These are phyloP conservation scores for Trichoderma hamatum DNA, from an alignment of 2,329 filamentous ascomycete genomes.

Conservation along the genomic window DNA sequence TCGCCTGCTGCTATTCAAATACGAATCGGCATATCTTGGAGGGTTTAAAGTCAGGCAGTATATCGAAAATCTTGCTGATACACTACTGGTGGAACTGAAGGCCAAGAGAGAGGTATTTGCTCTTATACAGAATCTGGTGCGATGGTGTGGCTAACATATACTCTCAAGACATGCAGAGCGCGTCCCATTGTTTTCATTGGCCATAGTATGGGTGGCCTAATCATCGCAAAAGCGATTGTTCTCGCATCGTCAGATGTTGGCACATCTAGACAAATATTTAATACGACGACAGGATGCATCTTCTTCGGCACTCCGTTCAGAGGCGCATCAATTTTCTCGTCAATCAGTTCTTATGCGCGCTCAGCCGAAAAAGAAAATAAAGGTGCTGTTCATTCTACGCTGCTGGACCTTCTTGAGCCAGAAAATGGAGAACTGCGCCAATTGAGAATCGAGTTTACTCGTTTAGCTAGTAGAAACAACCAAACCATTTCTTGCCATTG, in stretches of 20 bases:
- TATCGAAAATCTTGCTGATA: conserved; percentile 44
- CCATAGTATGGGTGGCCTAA: conserved; percentile 50
- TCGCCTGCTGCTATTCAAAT: conserved; percentile 46
- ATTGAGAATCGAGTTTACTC: conserved; percentile 1
- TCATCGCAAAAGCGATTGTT: conserved; percentile 44
- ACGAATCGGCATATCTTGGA: conserved; percentile 47
- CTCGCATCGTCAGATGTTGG: conserved; percentile 43
- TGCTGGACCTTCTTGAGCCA: conserved; percentile 47
- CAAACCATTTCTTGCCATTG: no score
- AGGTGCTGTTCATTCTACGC: conserved; percentile 40
- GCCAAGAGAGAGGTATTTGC: conserved; percentile 40
- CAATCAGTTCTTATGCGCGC: conserved; percentile 41
- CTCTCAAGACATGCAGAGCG: not conserved
- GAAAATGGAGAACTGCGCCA: conserved; percentile 44
- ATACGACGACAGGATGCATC: conserved; percentile 44
- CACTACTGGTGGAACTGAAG: conserved; percentile 41
- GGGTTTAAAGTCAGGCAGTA: conserved; percentile 47
- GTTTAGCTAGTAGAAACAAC: no score
- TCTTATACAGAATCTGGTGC: no score
- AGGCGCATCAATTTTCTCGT: conserved; percentile 41
- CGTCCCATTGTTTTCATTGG: conserved; percentile 48
- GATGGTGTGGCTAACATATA: no score
- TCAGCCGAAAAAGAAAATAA: conserved; percentile 39
- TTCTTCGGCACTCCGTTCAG: conserved; percentile 49
- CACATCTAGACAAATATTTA: conserved; percentile 41